A percentile compares a stretch with the other conserved stretches of the same genome.
Evolutionary conservation across 2,329 filamentous ascomycete genomes (phyloP).

Genomic region (Colletotrichum sidae): DNA sequence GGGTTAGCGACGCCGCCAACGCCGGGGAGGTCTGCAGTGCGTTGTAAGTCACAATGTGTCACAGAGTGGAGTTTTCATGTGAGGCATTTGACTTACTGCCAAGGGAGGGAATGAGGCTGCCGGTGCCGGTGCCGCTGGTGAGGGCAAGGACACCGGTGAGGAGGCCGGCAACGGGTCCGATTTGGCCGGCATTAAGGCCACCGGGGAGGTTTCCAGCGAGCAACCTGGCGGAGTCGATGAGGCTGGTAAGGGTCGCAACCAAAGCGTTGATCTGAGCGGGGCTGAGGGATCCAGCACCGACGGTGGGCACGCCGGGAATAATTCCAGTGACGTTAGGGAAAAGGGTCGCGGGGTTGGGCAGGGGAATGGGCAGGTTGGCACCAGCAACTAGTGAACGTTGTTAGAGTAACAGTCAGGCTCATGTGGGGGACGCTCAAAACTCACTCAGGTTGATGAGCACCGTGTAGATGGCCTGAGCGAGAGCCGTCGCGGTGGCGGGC

Average conservation of each 20-base stretch:
- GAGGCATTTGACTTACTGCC: conserved; percentile 10
- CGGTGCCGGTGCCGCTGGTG: neutral
- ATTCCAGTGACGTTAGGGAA: neutral
- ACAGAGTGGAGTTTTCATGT: neutral
- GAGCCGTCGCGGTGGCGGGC: neutral
- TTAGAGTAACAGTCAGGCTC: neutral
- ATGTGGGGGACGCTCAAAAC: neutral
- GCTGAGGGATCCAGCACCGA: neutral
- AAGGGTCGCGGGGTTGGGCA: neutral
- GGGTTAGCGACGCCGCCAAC: conserved; percentile 1
- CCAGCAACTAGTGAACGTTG: neutral
- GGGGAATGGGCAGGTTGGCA: neutral
- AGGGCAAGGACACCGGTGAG: neutral
- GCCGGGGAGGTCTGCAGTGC: neutral
- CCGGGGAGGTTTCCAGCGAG: conserved; percentile 1
- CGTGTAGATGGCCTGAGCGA: neutral
- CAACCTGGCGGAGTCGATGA: neutral
- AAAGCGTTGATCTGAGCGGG: neutral
- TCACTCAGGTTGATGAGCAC: conserved; percentile 4
- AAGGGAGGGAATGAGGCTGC: neutral
- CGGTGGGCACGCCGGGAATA: neutral
- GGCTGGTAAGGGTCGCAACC: neutral
- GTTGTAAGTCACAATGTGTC: neutral
- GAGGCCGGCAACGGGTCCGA: neutral
- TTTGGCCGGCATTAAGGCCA: neutral